These are phyloP conservation scores for Teunomyces aglyptinius DNA, from an alignment of 805 yeast species.

Conservation along the genomic window DNA sequence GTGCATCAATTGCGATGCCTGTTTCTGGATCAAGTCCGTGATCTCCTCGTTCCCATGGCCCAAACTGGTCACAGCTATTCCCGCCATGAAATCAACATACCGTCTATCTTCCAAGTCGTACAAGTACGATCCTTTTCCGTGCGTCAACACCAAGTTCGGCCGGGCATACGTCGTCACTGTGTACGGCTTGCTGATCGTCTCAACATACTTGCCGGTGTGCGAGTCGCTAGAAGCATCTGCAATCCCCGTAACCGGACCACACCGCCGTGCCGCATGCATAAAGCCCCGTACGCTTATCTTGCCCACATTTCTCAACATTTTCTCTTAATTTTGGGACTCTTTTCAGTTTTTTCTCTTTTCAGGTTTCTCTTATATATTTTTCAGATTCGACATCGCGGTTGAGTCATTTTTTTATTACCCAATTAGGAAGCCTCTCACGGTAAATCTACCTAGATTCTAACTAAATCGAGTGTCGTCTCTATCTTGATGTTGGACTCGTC, in stretches of 20 bases:
- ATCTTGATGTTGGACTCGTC: constrained; percentile 19
- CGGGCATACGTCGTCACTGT: constrained; percentile 78
- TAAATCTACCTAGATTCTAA: constrained; percentile 19
- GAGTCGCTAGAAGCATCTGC: constrained; percentile 32
- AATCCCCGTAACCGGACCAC: not conserved
- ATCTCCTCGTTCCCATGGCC: constrained; percentile 84
- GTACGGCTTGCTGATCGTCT: constrained; percentile 47
- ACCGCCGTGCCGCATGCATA: not conserved
- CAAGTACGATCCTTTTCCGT: constrained; percentile 77
- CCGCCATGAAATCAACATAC: constrained; percentile 90
- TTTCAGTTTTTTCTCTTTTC: not conserved
- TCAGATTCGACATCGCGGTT: constrained; percentile 35
- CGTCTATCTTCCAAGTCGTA: constrained; percentile 78
- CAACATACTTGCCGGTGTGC: constrained; percentile 40
- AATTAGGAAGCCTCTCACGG: constrained; percentile 12
- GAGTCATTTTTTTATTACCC: constrained; percentile 25
- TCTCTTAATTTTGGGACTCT: not conserved
- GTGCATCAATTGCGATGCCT: constrained; percentile 72
- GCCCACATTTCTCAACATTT: not conserved
- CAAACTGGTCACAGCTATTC: constrained; percentile 94
- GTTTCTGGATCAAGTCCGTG: constrained; percentile 68
- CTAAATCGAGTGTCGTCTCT: constrained; percentile 43
- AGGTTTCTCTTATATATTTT: not conserved
- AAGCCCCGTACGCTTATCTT: not conserved
- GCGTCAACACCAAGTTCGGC: constrained; percentile 72